Percentiles rank a stretch among this genome's conserved stretches.
Conservation (phyloP, 2,329 filamentous ascomycete species). For the Annulohypoxylon truncatum region DNA sequence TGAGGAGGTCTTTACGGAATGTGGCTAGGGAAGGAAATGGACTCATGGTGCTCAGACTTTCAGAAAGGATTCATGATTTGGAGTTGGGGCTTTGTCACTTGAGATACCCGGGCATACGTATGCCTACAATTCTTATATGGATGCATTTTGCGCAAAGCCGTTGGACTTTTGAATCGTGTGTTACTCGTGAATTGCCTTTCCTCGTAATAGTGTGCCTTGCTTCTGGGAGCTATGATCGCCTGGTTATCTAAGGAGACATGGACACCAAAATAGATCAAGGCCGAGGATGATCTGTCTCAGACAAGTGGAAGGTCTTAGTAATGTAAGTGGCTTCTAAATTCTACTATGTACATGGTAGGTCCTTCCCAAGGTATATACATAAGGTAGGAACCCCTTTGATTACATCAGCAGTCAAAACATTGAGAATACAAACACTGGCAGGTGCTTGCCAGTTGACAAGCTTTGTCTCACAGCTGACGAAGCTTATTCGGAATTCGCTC, state of each 20-base stretch:
- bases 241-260: no score
- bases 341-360: no score
- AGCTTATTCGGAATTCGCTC: not conserved
- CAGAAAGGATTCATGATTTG: not conserved
- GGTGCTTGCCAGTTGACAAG: not conserved
- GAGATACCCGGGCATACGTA: constrained; percentile 13
- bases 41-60: not conserved
- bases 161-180: not conserved
- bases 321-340: no score
- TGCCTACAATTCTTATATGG: not conserved
- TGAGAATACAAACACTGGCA: not conserved
- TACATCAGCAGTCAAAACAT: not conserved
- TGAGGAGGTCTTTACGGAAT: not conserved
- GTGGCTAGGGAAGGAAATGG: not conserved
- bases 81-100: constrained; percentile 7
- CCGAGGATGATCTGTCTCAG: not conserved
- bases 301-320: no score
- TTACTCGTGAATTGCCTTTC: not conserved
- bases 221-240: not conserved
- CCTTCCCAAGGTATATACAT: no score
- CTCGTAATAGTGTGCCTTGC: not conserved
- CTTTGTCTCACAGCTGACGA: not conserved
- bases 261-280: no score
- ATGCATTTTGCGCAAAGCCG: not conserved
- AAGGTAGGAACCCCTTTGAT: not conserved